Evolutionary conservation across 2,329 filamentous ascomycete genomes (phyloP), one percentile per base, ranked within the genome.

Genomic region (Chaetomiaceae sp.): DNA sequence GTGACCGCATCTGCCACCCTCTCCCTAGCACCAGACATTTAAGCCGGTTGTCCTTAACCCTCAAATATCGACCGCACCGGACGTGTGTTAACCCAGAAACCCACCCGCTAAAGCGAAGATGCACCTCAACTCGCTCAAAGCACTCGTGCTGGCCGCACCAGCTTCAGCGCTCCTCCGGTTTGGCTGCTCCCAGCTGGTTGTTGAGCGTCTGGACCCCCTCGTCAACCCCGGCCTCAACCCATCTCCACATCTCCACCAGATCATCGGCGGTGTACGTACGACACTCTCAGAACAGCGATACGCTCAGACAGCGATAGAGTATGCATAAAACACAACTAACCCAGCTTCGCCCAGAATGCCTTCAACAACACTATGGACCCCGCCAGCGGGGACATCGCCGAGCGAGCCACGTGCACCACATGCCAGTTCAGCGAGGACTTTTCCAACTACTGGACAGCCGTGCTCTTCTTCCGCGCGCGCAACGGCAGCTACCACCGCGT

Each of bases 301-400:
- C 6, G 12, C 12, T n/a, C n/a, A n/a, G n/a, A n/a, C n/a, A n/a
- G n/a, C n/a, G n/a, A n/a, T n/a, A n/a, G n/a, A n/a, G n/a, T n/a
- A n/a, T n/a, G n/a, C n/a, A n/a, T n/a, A n/a, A n/a, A n/a, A n/a
- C n/a, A n/a, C n/a, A n/a, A n/a, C n/a, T n/a, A n/a, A n/a, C n/a
- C n/a, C n/a, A n/a, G n/a, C n/a, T n/a, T n/a, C n/a, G n/a, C 25
- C 25, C 23, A 58, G 44, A 68, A 72, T 55, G 65, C 69, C 3
- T 71, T 73, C 65, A 70, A 71, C 50, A 54, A 64, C 4, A 64
- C 65, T 17, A 72, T 72, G 69, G 59, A 65, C 41, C 56, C 59
- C 3, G 44, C 47, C 6, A 55, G 27, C 17, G 59, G 62, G 34
- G 57, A 64, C 37, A 57, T 64, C 48, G 30, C 62, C 5, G 46